Percentiles rank a stretch among this genome's conserved stretches.
Conservation (phyloP, 2,329 filamentous ascomycete genomes). For the Fusarium torreyae region DNA sequence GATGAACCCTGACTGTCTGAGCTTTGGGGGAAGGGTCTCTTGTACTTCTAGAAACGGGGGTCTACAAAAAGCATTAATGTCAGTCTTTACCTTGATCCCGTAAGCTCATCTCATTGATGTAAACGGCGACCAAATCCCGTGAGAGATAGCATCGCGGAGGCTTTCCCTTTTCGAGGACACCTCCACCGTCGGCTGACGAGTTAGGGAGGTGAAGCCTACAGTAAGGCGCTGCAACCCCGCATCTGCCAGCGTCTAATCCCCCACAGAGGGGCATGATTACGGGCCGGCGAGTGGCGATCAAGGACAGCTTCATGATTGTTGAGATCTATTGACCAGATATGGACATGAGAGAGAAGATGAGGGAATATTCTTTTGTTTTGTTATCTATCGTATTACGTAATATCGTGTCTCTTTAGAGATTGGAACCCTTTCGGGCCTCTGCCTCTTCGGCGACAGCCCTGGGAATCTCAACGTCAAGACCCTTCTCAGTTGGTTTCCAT, state of each 20-base stretch:
- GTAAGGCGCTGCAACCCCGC: conserved; percentile 10
- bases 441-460: conserved; percentile 49
- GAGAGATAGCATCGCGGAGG: conserved; percentile 32
- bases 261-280: conserved; percentile 2
- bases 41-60: conserved; percentile 5
- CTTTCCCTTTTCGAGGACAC: conserved; percentile 38
- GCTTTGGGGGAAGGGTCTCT: conserved; percentile 17
- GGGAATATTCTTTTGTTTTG: neutral
- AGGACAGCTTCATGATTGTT: neutral
- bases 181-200: conserved; percentile 11
- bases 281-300: too few species aligned
- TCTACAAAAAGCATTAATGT: neutral
- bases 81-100: neutral
- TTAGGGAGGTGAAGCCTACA: conserved; percentile 32
- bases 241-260: conserved; percentile 3
- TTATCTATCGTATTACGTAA: neutral
- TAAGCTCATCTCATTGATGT: neutral
- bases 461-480: conserved; percentile 61
- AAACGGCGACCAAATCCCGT: conserved; percentile 24
- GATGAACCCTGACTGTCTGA: neutral
- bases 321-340: neutral
- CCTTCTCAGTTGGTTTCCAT: conserved; percentile 67
- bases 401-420: neutral
- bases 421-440: conserved; percentile 9
- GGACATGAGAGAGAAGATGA: conserved; percentile 2